phyloP scores from a whole-genome alignment of 768 basidiomycete species.

The Trametes gibbosa region DNA sequence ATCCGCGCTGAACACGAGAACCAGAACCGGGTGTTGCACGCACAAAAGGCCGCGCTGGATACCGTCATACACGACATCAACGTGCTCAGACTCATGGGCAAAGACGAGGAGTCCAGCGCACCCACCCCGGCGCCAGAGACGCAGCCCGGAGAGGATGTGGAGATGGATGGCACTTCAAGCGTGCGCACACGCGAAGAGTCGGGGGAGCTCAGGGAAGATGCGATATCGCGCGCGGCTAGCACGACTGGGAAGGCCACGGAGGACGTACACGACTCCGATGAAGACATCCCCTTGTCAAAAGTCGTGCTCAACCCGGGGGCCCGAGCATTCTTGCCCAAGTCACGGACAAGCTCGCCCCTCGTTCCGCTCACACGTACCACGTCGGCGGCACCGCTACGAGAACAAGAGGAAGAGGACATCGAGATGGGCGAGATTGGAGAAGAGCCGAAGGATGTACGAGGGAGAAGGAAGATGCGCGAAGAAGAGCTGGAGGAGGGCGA shows the following conservation, averaged over 20 bases:
- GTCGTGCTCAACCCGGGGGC: constrained; percentile 33
- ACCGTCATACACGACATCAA: constrained; percentile 60
- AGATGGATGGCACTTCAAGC: constrained; percentile 21
- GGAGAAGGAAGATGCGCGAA: constrained; percentile 48
- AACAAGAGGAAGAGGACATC: constrained; percentile 73
- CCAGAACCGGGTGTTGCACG: constrained; percentile 62
- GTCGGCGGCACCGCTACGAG: constrained; percentile 28
- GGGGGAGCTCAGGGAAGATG: constrained; percentile 23
- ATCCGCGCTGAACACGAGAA: constrained; percentile 74
- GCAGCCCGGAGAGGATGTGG: constrained; percentile 25
- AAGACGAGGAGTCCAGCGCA: constrained; percentile 43
- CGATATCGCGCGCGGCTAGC: constrained; percentile 31
- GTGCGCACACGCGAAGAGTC: constrained; percentile 23
- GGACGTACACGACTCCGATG: constrained; percentile 44
- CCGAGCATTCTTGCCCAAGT: constrained; percentile 32
- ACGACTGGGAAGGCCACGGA: constrained; percentile 39
- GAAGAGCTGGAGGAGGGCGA: constrained; percentile 88
- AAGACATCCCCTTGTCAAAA: constrained; percentile 32
- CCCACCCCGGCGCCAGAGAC: constrained; percentile 51
- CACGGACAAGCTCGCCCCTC: constrained; percentile 29
- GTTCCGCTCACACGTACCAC: constrained; percentile 2
- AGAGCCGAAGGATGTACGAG: constrained; percentile 48
- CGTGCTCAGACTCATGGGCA: constrained; percentile 63
- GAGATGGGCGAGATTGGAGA: constrained; percentile 93
- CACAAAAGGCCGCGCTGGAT: constrained; percentile 68